Evolutionary conservation across 495 filamentous ascomycete species (phyloP), one percentile per base, ranked within the genome.

Genomic region (Lophiostoma macrostomum): DNA sequence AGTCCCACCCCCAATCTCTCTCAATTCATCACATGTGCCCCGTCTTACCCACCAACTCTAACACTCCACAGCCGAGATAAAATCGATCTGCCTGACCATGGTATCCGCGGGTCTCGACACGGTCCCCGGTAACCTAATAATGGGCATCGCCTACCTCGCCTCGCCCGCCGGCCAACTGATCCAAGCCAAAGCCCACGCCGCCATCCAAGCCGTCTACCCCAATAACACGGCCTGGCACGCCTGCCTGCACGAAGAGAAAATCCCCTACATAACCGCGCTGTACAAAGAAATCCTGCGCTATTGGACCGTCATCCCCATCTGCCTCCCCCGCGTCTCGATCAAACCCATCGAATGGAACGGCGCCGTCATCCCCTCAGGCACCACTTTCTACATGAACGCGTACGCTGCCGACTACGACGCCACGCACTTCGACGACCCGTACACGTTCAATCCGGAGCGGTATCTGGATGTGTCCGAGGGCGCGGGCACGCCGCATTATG

Each of bases 291-390:
- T 77, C 23, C 74, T 87, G 11, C 76, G 85, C 49, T 88, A 79
- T 71, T 88, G 79, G 77, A 84, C 79, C 2, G 83, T 88, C n/a
- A 81, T 87, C 56, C 82, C 84, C 10, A 83, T 87, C 56, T 85
- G 82, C 56, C 73, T 88, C 5, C 85, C 85, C 0, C 74, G 83
- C 4, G 77, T 76, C 20, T 81, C 71, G 55, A 80, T 81, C 65
- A 84, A 83, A 61, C 79, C 83, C 42, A 83, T 87, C 37, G 63
- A 71, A 25, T 87, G 74, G 66, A 73, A 81, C 27, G 76, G 76
- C 11, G 73, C 75, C 0, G 72, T 69, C 3, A 83, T 86, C 19
- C 82, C 82, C 0, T 75, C 80, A 0, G 81, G 80, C 3, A 85
- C 80, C 5, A 79, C 81, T 6, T 84, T 86, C 60, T 84, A 83